A percentile compares a stretch with the other conserved stretches of the same genome.
These are phyloP conservation scores for Alloteropsis semialata DNA, from an alignment of 176 grass and related monocot genomes.

Conservation along the genomic window DNA sequence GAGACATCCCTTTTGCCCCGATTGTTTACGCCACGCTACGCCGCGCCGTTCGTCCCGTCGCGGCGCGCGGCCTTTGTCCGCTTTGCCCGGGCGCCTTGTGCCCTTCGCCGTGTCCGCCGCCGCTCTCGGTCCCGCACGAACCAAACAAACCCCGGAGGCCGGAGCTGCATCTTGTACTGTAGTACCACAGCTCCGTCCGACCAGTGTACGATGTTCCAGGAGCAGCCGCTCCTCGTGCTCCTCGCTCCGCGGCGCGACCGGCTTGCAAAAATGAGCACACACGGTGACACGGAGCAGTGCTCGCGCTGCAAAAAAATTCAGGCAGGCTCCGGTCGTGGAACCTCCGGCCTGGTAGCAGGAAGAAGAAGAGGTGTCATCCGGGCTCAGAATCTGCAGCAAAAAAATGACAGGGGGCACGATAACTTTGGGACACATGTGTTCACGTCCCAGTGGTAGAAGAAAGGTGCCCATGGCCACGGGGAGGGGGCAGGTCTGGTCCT, in stretches of 20 bases:
- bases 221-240: not conserved
- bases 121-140: not conserved
- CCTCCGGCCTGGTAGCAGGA: not conserved
- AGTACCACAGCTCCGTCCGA: no score
- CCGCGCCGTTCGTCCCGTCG: not conserved
- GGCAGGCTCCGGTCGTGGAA: not conserved
- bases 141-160: not conserved
- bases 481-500: not conserved
- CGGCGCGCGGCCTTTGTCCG: not conserved
- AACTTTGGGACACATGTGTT: not conserved
- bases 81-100: not conserved
- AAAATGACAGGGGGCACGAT: not conserved
- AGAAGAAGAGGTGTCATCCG: not conserved
- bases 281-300: no score
- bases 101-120: slow-evolving; percentile 21
- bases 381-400: not conserved
- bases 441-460: not conserved
- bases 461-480: not conserved
- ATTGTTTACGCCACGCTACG: not conserved
- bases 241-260: slow-evolving; percentile 4
- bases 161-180: no score
- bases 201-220: not conserved
- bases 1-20: not conserved
- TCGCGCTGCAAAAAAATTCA: not conserved
- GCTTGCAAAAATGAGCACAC: not conserved